Evolutionary conservation across 352 stramenopile species (phyloP).

Genomic region (Globisporangium iwayamae): DNA sequence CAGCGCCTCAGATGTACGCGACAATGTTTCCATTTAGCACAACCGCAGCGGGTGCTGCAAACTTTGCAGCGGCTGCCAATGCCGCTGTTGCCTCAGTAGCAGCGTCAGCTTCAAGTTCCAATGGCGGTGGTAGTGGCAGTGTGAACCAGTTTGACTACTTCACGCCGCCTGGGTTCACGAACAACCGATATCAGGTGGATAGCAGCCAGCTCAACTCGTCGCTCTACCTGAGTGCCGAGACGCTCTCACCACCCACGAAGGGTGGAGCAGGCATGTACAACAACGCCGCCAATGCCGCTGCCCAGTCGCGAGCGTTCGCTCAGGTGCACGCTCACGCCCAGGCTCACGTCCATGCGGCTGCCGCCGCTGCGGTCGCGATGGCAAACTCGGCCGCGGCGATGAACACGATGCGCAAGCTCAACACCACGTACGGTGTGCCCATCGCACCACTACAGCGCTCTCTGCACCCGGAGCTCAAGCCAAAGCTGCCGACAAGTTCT

Average conservation of each 20-base stretch:
- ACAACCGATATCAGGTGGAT: constrained; percentile 30
- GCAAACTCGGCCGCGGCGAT: constrained; percentile 52
- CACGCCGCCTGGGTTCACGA: constrained; percentile 45
- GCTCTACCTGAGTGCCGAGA: constrained; percentile 44
- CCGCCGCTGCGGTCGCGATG: constrained; percentile 42
- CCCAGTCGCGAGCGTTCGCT: constrained; percentile 19
- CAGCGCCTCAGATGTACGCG: constrained; percentile 24
- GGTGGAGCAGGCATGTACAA: constrained; percentile 17
- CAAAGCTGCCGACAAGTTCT: constrained; percentile 26
- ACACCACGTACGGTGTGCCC: constrained; percentile 42
- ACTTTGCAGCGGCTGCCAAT: background rate
- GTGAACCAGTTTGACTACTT: constrained; percentile 50
- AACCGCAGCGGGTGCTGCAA: background rate
- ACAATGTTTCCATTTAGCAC: constrained; percentile 26
- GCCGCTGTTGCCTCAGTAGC: background rate
- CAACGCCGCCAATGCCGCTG: background rate
- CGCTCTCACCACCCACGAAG: constrained; percentile 38
- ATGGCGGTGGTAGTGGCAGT: background rate
- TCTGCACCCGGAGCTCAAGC: constrained; percentile 38
- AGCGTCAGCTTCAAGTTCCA: background rate
- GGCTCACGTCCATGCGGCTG: constrained; percentile 29
- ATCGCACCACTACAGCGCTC: constrained; percentile 44
- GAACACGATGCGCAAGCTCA: constrained; percentile 54
- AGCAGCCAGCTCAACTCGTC: constrained; percentile 22
- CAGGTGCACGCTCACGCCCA: constrained; percentile 24